Base-by-base conservation (phyloP, 129 eudicot genomes). In the Chrysanthemum makinoi region DNA sequence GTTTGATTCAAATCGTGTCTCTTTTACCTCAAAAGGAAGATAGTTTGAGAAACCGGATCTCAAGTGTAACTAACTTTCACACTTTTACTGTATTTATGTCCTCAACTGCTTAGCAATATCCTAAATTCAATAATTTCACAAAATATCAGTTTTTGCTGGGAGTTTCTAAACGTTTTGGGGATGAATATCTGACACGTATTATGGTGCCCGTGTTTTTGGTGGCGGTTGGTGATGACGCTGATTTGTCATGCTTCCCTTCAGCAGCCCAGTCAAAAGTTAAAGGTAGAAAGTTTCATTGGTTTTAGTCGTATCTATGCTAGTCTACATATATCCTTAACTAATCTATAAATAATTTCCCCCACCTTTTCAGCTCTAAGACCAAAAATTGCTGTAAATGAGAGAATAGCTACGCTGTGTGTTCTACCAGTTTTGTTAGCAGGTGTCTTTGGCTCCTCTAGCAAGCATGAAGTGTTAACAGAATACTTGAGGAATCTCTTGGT, bases 11-110 rank as follows among this genome's bases (percentile, higher is more conserved):
- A 43, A 80, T 93, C 24, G 81, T 85, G 56, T 87, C 95, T 58
- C 79, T 87, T 6, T 87, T 93, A 72, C 92, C 98, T 49, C 91
- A 84, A 83, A 93, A 89, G 86, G 98, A 93, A 77, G 98, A 93
- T 67, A 80, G 78, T 63, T 63, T 93, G 66, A 80, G 98, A 72
- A 87, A 77, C 62, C 83, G 90, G 72, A 77, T 89, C 66, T 79
- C 98, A 14, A 85, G 72, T 92, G 98, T 89, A 76, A 66, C 47
- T 62, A 60, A 57, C 13, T 65, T 46, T 11, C 68, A 30, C 55
- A 49, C 19, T 56, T 65, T 73, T 58, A 60, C 54, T 24, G 17
- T 82, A 7, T 49, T 17, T 39, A 59, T 14, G 2, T 46, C 22
- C 61, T 18, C 52, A 60, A 26, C 67, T 59, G 18, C 69, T 66